Evolutionary conservation across 2,329 filamentous ascomycete species (phyloP), one percentile per base, ranked within the genome.

Genomic region (Trichoderma sp.): DNA sequence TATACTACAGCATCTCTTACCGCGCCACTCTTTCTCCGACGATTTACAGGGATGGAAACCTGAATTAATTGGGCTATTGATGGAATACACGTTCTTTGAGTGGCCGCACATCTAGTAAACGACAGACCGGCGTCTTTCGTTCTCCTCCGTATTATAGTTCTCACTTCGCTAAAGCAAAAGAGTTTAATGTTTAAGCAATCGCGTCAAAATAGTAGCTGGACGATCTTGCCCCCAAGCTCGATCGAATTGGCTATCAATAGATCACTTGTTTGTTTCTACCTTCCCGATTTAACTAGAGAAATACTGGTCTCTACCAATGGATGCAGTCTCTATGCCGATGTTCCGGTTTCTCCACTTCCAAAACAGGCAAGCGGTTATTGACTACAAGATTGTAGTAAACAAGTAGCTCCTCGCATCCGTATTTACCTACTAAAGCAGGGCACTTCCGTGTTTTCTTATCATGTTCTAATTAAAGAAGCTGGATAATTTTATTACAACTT

Each of bases 131-230:
- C n/a, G 7, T 8, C 19, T n/a, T 19, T n/a, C 19, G 6, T 4
- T 8, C n/a, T 35, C 7, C 8, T 21, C 27, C 21, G n/a, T 19
- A 55, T 64, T 65, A 65, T 43, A 19, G 52, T 43, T 56, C 37
- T 65, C 53, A 56, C 52, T 13, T 8, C 24, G 37, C 61, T 43
- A 16, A 16, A 19, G 31, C 24, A 35, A 43, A 19, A 14, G 27
- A 65, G 40, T 52, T 27, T n/a, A 65, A 56, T 65, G 52, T 57
- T 64, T 57, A 56, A 64, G 49, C 35, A 65, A 57, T 65, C 35
- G 55, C n/a, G 21, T 13, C 11, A 3, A 31, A 29, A 56, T 31
- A 21, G 21, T 33, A 27, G 31, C 35, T 56, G 57, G 35, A 53
- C 35, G 62, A 57, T 65, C 35, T 65, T 33, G 52, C 24, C 62